These are phyloP conservation scores for Beauveria rudraprayagi DNA, from an alignment of 2,329 filamentous ascomycete genomes.

Conservation along the genomic window DNA sequence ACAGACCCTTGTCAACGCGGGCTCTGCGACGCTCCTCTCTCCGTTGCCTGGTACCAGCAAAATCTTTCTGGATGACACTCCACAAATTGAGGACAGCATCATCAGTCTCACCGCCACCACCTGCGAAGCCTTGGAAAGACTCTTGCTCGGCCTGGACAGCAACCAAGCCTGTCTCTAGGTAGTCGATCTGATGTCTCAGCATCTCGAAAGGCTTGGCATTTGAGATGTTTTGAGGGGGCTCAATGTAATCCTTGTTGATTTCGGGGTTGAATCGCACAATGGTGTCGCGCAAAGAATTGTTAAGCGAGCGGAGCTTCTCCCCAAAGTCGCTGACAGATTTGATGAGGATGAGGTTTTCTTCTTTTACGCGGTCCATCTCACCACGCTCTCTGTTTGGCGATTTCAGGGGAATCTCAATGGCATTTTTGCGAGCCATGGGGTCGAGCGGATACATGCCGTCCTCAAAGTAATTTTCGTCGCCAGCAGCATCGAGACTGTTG, in stretches of 20 bases:
- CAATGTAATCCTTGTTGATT: conserved; percentile 37
- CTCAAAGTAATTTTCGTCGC: conserved; percentile 61
- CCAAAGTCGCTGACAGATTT: conserved; percentile 55
- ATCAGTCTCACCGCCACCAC: conserved; percentile 45
- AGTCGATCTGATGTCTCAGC: conserved; percentile 55
- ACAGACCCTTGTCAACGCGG: conserved; percentile 48
- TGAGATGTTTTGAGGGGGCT: conserved; percentile 29
- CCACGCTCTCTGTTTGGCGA: conserved; percentile 42
- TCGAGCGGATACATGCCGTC: conserved; percentile 69
- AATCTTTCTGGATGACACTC: conserved; percentile 44
- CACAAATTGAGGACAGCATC: conserved; percentile 45
- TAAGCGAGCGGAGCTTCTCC: conserved; percentile 58
- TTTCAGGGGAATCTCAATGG: conserved; percentile 51
- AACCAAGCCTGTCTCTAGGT: conserved; percentile 58
- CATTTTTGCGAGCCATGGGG: conserved; percentile 28
- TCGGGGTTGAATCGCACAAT: conserved; percentile 56
- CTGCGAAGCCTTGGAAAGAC: conserved; percentile 22
- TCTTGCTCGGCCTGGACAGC: conserved; percentile 52
- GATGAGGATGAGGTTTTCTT: conserved; percentile 16
- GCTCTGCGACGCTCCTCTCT: conserved; percentile 45
- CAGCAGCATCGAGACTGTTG: conserved; percentile 47
- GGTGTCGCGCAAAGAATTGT: conserved; percentile 56
- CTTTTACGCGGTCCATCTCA: conserved; percentile 9
- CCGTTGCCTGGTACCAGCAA: conserved; percentile 46
- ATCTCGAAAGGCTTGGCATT: conserved; percentile 36